Conservation (phyloP, 2,329 filamentous ascomycete genomes). For the Metarhizium rileyi region DNA sequence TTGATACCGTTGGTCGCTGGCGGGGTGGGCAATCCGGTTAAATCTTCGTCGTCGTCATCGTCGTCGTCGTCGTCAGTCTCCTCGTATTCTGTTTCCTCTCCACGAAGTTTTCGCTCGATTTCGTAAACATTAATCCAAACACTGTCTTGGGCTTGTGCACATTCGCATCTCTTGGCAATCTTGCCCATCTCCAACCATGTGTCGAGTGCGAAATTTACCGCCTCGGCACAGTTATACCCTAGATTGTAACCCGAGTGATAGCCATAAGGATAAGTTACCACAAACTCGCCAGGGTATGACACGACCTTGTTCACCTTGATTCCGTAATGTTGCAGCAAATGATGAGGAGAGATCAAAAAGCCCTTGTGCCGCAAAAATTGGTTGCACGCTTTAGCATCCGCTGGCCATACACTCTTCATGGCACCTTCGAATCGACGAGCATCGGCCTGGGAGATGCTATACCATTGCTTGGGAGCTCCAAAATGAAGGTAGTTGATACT, state of each 20-base stretch:
- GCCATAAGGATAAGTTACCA: constrained; percentile 96
- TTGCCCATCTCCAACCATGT: constrained; percentile 92
- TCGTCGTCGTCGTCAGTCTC: constrained; percentile 58
- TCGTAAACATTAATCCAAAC: constrained; percentile 97
- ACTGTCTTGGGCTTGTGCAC: constrained; percentile 87
- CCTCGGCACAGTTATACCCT: constrained; percentile 97
- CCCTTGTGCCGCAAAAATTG: constrained; percentile 97
- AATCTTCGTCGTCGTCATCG: constrained; percentile 51
- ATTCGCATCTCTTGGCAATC: constrained; percentile 94
- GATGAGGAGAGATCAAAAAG: constrained; percentile 86
- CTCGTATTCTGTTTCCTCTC: constrained; percentile 78
- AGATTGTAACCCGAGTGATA: constrained; percentile 98
- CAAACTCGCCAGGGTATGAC: constrained; percentile 93
- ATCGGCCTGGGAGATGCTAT: constrained; percentile 95
- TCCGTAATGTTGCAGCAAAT: constrained; percentile 77
- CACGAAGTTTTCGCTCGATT: constrained; percentile 86
- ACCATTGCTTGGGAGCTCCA: constrained; percentile 98
- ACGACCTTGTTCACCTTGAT: constrained; percentile 96
- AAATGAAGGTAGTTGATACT: constrained; percentile 99
- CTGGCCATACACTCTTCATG: constrained; percentile 93
- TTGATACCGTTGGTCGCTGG: constrained; percentile 65
- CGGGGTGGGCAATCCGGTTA: constrained; percentile 67
- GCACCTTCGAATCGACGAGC: constrained; percentile 85
- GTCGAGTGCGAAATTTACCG: constrained; percentile 94
- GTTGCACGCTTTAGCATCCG: constrained; percentile 88